Base-by-base conservation (phyloP, 495 filamentous ascomycete genomes). In the Penicillium salamii region DNA sequence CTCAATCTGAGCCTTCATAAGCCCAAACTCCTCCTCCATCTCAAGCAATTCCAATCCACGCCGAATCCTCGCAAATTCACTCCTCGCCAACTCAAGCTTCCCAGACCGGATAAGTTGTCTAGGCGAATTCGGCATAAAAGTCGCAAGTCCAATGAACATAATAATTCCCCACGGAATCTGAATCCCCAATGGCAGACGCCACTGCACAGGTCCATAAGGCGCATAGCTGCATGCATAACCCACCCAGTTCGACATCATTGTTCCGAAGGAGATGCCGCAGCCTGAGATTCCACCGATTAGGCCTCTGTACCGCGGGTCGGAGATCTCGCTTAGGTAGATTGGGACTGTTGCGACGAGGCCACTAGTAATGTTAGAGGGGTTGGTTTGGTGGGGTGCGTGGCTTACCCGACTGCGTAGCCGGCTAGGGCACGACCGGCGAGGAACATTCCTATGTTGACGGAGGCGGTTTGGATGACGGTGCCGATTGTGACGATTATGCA, bases 141-240 rank as follows among this genome's bases (percentile, higher is more conserved):
- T 82, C 11, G 71, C 53, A 29, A 83, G 52, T 1, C 78, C 79
- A 20, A 70, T 53, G 50, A 82, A 82, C 69, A 83, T 72, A 46
- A 83, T 70, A 9, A 82, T 59, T 5, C 80, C 79, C 78, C 78
- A 83, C 5, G 79, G 80, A 19, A 82, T 79, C 57, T 82, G 80
- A 41, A 83, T 72, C 0, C 67, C 78, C 8, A 83, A 69, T 3
- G 80, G 80, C 2, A 83, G 63, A 7, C 80, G 71, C 80, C 80
- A 83, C 48, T 83, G 80, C 0, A 73, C 62, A 6, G 71, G 49
- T 0, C 79, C 80, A 39, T 81, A 79, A 2, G 78, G 63, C 0
- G 79, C 79, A 49, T 71, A 82, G 34, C 74, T 68, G 46, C 80
- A 81, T 0, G 79, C 79, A 59, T 73, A 81, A 2, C 78, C 79